These are phyloP conservation scores for Cladophialophora psammophila DNA, from an alignment of 2,329 filamentous ascomycete genomes.

Conservation along the genomic window DNA sequence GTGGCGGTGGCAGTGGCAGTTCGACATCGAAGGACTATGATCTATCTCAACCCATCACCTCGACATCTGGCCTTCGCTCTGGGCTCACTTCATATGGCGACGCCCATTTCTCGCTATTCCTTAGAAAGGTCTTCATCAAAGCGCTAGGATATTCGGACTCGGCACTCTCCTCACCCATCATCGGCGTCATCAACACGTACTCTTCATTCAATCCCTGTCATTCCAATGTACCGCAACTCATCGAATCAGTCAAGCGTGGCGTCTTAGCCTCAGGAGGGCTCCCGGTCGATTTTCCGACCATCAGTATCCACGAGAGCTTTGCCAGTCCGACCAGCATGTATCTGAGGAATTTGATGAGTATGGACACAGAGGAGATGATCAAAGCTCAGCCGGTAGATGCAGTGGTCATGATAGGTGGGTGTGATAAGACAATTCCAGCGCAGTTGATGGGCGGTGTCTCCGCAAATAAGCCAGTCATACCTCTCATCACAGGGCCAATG, in stretches of 20 bases:
- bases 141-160: constrained; percentile 76
- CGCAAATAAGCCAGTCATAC: constrained; percentile 74
- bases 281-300: constrained; percentile 76
- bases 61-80: constrained; percentile 65
- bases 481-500: constrained; percentile 76
- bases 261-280: constrained; percentile 72
- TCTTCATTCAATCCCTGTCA: constrained; percentile 79
- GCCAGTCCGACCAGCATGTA: constrained; percentile 77
- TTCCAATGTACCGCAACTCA: constrained; percentile 73
- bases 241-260: constrained; percentile 74
- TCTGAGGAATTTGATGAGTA: constrained; percentile 75
- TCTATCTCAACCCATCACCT: constrained; percentile 61
- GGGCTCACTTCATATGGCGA: constrained; percentile 75
- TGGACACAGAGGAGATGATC: constrained; percentile 83
- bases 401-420: constrained; percentile 72
- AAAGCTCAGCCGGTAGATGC: constrained; percentile 74
- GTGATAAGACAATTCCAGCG: constrained; percentile 76
- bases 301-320: constrained; percentile 74
- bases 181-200: constrained; percentile 78
- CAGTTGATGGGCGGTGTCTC: constrained; percentile 79
- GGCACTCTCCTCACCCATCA: constrained; percentile 71
- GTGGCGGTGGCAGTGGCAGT: background rate
- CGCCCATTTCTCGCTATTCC: constrained; percentile 75
- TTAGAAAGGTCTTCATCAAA: constrained; percentile 80
- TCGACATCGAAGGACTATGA: constrained; percentile 60